These are phyloP conservation scores for Sugiyamaella lignohabitans DNA, from an alignment of 805 yeast genomes.

Conservation along the genomic window DNA sequence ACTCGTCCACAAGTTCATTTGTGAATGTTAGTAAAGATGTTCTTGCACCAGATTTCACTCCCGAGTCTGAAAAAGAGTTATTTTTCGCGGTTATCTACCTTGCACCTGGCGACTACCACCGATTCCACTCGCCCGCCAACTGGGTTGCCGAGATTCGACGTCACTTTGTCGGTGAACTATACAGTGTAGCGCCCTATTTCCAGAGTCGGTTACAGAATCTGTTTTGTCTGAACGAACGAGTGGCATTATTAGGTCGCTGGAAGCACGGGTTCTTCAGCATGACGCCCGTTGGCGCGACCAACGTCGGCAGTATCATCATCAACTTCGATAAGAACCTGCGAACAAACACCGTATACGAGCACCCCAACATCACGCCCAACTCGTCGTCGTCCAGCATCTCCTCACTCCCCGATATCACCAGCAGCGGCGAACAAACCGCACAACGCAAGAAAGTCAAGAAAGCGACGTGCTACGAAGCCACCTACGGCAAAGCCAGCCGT, in stretches of 20 bases:
- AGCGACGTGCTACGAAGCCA: conserved; percentile 89
- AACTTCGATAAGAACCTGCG: conserved; percentile 86
- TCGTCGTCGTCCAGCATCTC: conserved; percentile 1
- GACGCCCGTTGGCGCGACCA: conserved; percentile 99
- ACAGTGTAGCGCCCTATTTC: conserved; percentile 94
- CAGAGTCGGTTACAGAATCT: conserved; percentile 80
- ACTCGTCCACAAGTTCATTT: conserved; percentile 32
- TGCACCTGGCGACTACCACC: conserved; percentile 98
- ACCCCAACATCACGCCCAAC: neutral
- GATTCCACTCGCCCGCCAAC: conserved; percentile 90
- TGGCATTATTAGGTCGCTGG: conserved; percentile 93
- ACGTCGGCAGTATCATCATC: conserved; percentile 89
- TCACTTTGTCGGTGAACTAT: conserved; percentile 92
- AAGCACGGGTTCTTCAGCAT: conserved; percentile 93
- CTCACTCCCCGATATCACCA: neutral
- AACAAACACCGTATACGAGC: conserved; percentile 63
- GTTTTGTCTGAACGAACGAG: conserved; percentile 90
- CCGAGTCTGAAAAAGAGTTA: conserved; percentile 47
- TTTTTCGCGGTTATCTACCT: conserved; percentile 87
- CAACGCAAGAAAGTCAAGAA: conserved; percentile 44
- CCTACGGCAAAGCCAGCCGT: conserved; percentile 72
- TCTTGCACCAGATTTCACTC: conserved; percentile 22
- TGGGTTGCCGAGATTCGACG: conserved; percentile 95
- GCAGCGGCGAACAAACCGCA: conserved; percentile 7
- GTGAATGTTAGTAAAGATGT: conserved; percentile 25